Conservation (phyloP, 495 filamentous ascomycete genomes). For the Barbatosphaeria neglecta region DNA sequence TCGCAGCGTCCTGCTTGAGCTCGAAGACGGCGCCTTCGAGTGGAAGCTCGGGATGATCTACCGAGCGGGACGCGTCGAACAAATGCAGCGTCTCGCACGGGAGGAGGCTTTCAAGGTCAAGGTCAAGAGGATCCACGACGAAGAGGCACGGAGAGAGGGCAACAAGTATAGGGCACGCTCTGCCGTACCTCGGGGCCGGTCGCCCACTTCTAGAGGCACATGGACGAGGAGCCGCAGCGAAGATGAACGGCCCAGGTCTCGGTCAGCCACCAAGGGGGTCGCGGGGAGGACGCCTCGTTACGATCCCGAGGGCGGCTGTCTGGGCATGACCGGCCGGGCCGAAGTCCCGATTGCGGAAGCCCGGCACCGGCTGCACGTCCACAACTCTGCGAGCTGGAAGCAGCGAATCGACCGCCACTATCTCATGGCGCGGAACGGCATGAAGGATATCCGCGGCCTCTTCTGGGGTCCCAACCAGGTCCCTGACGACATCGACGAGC, state of each 20-base stretch:
- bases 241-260: constrained; percentile 27
- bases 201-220: constrained; percentile 13
- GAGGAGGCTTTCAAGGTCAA: constrained; percentile 87
- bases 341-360: constrained; percentile 65
- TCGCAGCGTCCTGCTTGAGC: constrained; percentile 71
- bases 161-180: constrained; percentile 36
- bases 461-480: constrained; percentile 79
- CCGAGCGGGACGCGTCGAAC: constrained; percentile 73
- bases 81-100: constrained; percentile 75
- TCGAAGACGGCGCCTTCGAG: constrained; percentile 95
- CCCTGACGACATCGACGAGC: constrained; percentile 67
- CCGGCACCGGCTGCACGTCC: constrained; percentile 56
- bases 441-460: constrained; percentile 65
- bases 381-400: constrained; percentile 89
- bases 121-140: constrained; percentile 65
- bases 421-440: constrained; percentile 53
- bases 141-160: constrained; percentile 43
- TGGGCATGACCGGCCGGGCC: constrained; percentile 52
- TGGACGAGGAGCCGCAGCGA: constrained; percentile 42
- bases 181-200: constrained; percentile 31
- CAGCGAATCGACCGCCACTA: constrained; percentile 72
- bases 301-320: constrained; percentile 61
- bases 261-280: constrained; percentile 8
- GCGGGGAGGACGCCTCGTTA: constrained; percentile 43
- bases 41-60: constrained; percentile 94